These are phyloP conservation scores for Gynochthodes officinalis DNA, from an alignment of 257 asterid species.

Conservation along the genomic window DNA sequence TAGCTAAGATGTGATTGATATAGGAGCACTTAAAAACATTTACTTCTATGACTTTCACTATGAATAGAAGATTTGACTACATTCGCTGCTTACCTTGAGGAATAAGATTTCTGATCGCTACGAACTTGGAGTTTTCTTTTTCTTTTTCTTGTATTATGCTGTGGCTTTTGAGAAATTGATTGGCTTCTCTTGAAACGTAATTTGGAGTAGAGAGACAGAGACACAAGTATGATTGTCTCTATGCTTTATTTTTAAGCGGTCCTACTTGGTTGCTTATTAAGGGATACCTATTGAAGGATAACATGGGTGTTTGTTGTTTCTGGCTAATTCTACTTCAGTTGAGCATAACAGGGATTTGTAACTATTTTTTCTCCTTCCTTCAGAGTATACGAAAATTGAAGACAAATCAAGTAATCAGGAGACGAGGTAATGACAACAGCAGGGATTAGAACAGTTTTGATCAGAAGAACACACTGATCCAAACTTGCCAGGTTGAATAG, in stretches of 20 bases:
- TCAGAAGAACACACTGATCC: conserved; percentile 16
- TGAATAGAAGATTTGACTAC: not conserved
- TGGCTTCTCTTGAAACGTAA: not conserved
- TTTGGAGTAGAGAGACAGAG: not conserved
- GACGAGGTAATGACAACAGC: conserved; percentile 18
- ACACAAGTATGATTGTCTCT: not conserved
- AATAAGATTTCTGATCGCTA: not conserved
- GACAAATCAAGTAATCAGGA: conserved; percentile 25
- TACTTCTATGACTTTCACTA: not conserved
- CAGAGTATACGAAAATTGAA: conserved; percentile 36
- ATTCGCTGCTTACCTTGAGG: not conserved
- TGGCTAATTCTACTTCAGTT: not conserved
- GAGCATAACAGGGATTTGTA: not conserved
- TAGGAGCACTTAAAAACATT: not conserved
- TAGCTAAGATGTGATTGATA: not conserved
- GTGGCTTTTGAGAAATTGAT: not conserved
- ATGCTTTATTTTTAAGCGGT: not conserved
- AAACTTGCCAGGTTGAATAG: conserved; percentile 15
- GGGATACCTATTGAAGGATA: not conserved
- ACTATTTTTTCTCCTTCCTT: conserved; percentile 8
- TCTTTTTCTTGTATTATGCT: not conserved
- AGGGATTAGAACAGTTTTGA: conserved; percentile 18
- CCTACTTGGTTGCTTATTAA: not conserved
- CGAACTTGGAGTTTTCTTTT: no score
- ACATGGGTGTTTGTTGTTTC: not conserved